Percentiles rank a stretch among this genome's conserved stretches.
phyloP scores from a whole-genome alignment of 2,329 filamentous ascomycete species.

The Ceratocystis smalleyi region DNA sequence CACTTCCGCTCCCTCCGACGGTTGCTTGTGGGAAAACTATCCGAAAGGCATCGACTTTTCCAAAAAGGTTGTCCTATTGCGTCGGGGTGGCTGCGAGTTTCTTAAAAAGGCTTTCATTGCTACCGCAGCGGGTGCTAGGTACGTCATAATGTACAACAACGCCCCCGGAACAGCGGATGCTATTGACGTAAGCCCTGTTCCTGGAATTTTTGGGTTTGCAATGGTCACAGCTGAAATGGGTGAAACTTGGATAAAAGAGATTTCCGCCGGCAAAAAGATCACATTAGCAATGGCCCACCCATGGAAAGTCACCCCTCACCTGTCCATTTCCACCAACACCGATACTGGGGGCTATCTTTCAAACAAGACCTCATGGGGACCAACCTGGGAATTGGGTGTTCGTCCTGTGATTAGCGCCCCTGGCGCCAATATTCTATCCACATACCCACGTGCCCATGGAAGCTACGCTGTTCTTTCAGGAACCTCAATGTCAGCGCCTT shows the following conservation, averaged over 20 bases:
- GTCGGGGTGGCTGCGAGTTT: slow-evolving; percentile 43
- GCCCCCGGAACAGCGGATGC: slow-evolving; percentile 23
- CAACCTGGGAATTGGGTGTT: slow-evolving; percentile 41
- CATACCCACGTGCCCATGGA: slow-evolving; percentile 27
- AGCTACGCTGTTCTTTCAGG: slow-evolving; percentile 38
- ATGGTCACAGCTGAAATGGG: slow-evolving; percentile 31
- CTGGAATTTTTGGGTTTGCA: slow-evolving; percentile 25
- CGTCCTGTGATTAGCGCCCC: slow-evolving; percentile 42
- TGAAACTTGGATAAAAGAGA: slow-evolving; percentile 28
- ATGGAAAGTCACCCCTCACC: slow-evolving; percentile 25
- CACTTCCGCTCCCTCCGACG: slow-evolving; percentile 32
- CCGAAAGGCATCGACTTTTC: slow-evolving; percentile 26
- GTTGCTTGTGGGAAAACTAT: slow-evolving; percentile 35
- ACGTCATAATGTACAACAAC: slow-evolving; percentile 48
- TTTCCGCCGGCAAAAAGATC: slow-evolving; percentile 31
- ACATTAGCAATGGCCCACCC: slow-evolving; percentile 31
- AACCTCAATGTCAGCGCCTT: slow-evolving; percentile 46
- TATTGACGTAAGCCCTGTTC: slow-evolving; percentile 24
- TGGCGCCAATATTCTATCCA: slow-evolving; percentile 43
- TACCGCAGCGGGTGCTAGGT: slow-evolving; percentile 39
- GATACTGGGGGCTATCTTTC: slow-evolving; percentile 37
- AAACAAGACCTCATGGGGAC: slow-evolving; percentile 43
- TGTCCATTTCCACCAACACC: slow-evolving; percentile 25
- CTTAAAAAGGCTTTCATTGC: slow-evolving; percentile 38
- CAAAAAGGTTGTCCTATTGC: slow-evolving; percentile 46